Base-by-base conservation (phyloP, 2,329 filamentous ascomycete species). In the Cercospora sesami region DNA sequence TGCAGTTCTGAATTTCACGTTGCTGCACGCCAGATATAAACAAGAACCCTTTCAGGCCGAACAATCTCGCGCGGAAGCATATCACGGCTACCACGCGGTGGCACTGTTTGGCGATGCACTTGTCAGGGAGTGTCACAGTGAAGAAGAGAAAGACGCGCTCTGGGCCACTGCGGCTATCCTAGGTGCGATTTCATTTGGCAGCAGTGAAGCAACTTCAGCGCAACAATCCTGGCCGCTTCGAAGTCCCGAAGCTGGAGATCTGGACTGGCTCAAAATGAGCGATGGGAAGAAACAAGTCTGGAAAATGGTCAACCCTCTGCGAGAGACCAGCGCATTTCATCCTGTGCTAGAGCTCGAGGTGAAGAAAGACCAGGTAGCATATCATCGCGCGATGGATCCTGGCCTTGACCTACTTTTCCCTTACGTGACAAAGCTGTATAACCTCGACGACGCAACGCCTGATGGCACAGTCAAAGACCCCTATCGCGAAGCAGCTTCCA, bases 221-320 rank as follows among this genome's bases (percentile, higher is more conserved):
- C 76, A 82, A 60, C 75, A 85, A 64, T 80, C 84, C 2, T 90
- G 87, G 87, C 88, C 88, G 0, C 77, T 90, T 1, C 83, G 80
- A 42, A 69, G 77, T 2, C 75, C 79, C 0, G 78, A 78, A 0
- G 68, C 78, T 0, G 73, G 77, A 0, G 85, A 89, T 69, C 78
- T 90, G 1, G 81, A 86, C 72, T 90, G 87, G 88, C 74, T 90
- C 2, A 84, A 80, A 60, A 82, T 90, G 75, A 83, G 80, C 66
- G 81, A 85, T 12, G 85, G 86, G 0, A 89, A 90, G 76, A 82
- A 80, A 63, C 80, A 81, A 4, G 79, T 89, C 1, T 88, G 83
- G 82, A 74, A 80, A 1, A 74, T 88, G 0, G 79, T 83, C 0
- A 79, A 88, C 60, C 84, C 86, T 0, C 67, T 80, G 4, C 79